A percentile compares a stretch with the other conserved stretches of the same genome.
These are phyloP conservation scores for Magnolia sinica DNA, from an alignment of 164 flowering plant species.

Conservation along the genomic window DNA sequence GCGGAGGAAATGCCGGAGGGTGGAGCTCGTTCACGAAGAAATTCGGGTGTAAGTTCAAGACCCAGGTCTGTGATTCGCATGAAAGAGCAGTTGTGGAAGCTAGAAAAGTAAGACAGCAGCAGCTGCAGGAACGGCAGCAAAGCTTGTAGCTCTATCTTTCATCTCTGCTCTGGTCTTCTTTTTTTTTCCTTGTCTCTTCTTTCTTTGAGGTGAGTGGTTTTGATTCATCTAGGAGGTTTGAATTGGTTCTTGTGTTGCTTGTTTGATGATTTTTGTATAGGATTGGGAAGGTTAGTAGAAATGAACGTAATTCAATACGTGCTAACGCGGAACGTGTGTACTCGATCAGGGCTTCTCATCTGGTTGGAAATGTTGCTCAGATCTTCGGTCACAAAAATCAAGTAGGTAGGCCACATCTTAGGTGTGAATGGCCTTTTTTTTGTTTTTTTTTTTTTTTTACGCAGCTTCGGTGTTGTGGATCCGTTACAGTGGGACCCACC, in stretches of 20 bases:
- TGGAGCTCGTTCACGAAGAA: constrained; percentile 44
- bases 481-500: no score
- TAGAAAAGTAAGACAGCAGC: constrained; percentile 22
- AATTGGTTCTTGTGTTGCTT: neutral
- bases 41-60: constrained; percentile 91
- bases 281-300: neutral
- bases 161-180: neutral
- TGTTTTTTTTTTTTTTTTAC: no score
- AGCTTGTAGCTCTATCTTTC: neutral
- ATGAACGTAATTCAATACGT: no score
- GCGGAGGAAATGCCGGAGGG: constrained; percentile 27
- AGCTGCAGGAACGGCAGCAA: neutral
- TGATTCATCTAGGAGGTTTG: neutral
- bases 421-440: no score
- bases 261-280: neutral
- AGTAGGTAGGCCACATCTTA: no score
- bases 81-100: constrained; percentile 58
- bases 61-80: constrained; percentile 95
- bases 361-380: no score
- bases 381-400: no score
- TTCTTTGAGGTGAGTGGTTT: neutral
- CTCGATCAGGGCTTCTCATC: no score
- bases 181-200: neutral
- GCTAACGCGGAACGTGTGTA: no score
- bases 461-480: no score